phyloP scores from a whole-genome alignment of 2,329 filamentous ascomycete species.

The Nothopassalora personata region DNA sequence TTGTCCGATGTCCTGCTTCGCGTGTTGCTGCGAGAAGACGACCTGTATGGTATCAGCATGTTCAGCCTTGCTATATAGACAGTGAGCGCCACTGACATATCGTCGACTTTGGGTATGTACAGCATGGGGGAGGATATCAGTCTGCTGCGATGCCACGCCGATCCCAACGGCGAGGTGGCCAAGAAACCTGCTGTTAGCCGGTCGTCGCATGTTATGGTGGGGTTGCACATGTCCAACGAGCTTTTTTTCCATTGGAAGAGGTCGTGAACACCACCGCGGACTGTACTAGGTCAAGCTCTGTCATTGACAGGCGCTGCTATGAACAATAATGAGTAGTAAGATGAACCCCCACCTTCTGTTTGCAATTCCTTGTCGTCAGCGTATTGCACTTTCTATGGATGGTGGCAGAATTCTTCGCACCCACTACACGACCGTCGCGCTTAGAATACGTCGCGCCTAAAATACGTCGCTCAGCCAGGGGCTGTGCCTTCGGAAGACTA shows the following conservation, averaged over 20 bases:
- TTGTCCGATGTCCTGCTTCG: not conserved
- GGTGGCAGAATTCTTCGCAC: too few relatives aligned
- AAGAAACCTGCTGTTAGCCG: not conserved
- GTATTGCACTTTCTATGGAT: too few relatives aligned
- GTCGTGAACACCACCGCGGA: not conserved
- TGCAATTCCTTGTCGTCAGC: too few relatives aligned
- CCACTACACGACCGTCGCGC: too few relatives aligned
- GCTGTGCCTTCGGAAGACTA: too few relatives aligned
- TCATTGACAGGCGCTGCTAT: not conserved
- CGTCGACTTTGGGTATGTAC: not conserved
- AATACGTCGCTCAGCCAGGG: too few relatives aligned
- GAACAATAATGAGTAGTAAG: not conserved
- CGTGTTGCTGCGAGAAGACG: not conserved
- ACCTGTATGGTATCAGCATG: not conserved
- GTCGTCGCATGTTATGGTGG: not conserved
- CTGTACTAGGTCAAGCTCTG: not conserved
- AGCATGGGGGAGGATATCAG: not conserved
- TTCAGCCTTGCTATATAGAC: not conserved
- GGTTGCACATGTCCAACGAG: not conserved
- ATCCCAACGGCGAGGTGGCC: not conserved
- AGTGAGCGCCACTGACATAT: conserved; percentile 1
- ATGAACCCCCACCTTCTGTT: too few relatives aligned
- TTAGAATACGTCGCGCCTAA: too few relatives aligned
- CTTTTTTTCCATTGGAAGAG: not conserved
- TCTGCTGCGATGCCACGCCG: not conserved